Conservation (phyloP, 257 asterid genomes). For the Ajuga chamaepitys region DNA sequence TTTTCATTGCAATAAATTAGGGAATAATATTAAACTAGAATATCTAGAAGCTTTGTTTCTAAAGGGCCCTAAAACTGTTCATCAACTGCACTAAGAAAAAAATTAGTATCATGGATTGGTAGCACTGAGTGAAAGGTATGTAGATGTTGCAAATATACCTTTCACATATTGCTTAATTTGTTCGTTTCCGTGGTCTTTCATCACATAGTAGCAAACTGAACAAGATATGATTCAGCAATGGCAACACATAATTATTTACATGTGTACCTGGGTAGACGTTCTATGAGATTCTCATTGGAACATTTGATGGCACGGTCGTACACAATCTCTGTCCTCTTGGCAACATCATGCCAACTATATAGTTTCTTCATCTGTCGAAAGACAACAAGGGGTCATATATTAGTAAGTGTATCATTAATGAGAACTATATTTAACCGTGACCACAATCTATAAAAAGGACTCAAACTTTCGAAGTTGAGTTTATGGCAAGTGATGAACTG, state of each 20-base stretch:
- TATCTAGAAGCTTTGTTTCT: too few species aligned
- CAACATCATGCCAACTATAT: constrained; percentile 96
- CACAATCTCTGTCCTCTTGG: constrained; percentile 84
- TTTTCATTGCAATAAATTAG: too few species aligned
- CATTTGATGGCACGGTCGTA: constrained; percentile 72
- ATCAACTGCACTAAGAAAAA: too few species aligned
- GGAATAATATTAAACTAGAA: too few species aligned
- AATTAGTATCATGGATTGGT: too few species aligned
- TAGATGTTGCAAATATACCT: neutral
- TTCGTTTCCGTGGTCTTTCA: neutral
- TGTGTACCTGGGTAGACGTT: constrained; percentile 70
- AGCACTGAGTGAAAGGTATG: neutral
- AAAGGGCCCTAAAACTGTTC: too few species aligned
- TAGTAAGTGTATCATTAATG: neutral
- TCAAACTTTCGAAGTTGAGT: neutral
- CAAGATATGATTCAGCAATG: neutral
- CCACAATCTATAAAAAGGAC: neutral
- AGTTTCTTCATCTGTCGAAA: constrained; percentile 72
- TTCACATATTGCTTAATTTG: neutral
- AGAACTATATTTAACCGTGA: neutral
- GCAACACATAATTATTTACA: neutral
- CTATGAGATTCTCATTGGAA: constrained; percentile 67
- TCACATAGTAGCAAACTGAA: neutral
- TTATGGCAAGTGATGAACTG: neutral
- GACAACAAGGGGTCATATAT: neutral